phyloP scores from a whole-genome alignment of 208 protist species.

The Endotrypanum monterogeii region DNA sequence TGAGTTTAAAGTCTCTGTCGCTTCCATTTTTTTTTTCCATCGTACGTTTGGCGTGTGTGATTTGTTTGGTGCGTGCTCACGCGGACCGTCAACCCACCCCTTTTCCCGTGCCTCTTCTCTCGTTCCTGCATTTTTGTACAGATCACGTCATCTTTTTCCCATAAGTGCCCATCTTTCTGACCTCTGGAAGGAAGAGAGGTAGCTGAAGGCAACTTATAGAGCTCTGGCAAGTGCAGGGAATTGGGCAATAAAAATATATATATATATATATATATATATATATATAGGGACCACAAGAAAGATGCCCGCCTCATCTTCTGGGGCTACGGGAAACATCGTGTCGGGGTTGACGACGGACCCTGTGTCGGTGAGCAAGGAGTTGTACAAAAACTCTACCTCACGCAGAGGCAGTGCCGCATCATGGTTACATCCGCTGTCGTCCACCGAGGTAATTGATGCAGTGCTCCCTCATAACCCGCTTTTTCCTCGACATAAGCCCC shows the following conservation, averaged over 20 bases:
- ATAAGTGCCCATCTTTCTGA: not conserved
- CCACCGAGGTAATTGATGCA: not conserved
- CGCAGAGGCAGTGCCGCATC: slow-evolving; percentile 5
- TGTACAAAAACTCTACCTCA: not conserved
- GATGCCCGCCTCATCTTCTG: slow-evolving; percentile 10
- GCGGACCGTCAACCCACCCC: too few relatives aligned
- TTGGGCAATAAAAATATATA: not conserved
- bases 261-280: too few relatives aligned
- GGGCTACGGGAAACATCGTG: not conserved
- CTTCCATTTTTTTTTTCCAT: too few relatives aligned
- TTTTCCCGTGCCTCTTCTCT: too few relatives aligned
- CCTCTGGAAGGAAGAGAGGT: not conserved
- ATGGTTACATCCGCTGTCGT: slow-evolving; percentile 10
- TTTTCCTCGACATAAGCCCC: not conserved
- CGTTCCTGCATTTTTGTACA: too few relatives aligned
- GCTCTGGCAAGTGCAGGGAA: not conserved
- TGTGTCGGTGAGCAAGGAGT: not conserved
- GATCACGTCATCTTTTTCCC: not conserved
- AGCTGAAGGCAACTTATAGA: not conserved
- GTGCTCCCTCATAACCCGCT: not conserved
- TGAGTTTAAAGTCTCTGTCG: too few relatives aligned
- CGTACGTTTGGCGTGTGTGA: too few relatives aligned
- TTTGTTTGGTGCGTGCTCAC: too few relatives aligned
- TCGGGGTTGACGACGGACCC: not conserved
- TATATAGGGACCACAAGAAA: not conserved